These are phyloP conservation scores for Kluyveromyces nonfermentans DNA, from an alignment of 805 yeast species.

Conservation along the genomic window DNA sequence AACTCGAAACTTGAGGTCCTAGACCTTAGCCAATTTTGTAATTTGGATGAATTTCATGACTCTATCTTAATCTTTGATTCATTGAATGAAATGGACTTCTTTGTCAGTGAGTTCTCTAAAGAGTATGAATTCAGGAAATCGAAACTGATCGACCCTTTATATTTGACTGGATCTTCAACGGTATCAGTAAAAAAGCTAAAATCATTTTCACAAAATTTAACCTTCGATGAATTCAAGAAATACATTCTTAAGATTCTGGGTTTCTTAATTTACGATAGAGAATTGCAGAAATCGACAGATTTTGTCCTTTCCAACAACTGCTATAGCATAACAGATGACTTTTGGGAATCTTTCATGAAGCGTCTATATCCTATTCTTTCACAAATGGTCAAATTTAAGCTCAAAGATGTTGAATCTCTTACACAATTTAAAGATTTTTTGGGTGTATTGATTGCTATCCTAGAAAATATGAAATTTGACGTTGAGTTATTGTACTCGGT, in stretches of 20 bases:
- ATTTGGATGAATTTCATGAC: slow-evolving; percentile 70
- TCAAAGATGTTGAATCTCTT: slow-evolving; percentile 36
- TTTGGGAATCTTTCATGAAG: slow-evolving; percentile 63
- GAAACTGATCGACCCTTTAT: slow-evolving; percentile 56
- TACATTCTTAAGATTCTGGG: slow-evolving; percentile 61
- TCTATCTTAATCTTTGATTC: slow-evolving; percentile 74
- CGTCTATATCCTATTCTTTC: slow-evolving; percentile 52
- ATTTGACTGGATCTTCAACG: slow-evolving; percentile 31
- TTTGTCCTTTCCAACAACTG: slow-evolving; percentile 53
- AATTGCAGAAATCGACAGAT: slow-evolving; percentile 53
- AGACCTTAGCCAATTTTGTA: slow-evolving; percentile 33
- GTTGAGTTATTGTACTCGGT: slow-evolving; percentile 53
- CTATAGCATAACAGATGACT: slow-evolving; percentile 46
- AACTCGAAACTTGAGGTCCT: slow-evolving; percentile 38
- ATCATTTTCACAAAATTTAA: slow-evolving; percentile 20
- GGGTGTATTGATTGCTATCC: slow-evolving; percentile 63
- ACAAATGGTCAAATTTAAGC: slow-evolving; percentile 36
- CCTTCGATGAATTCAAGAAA: slow-evolving; percentile 32
- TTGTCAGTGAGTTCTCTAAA: slow-evolving; percentile 54
- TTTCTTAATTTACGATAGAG: slow-evolving; percentile 67
- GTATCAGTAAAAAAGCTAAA: slow-evolving; percentile 19
- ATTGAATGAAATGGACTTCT: slow-evolving; percentile 51
- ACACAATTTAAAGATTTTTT: slow-evolving; percentile 49
- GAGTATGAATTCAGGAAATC: slow-evolving; percentile 67
- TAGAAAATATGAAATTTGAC: slow-evolving; percentile 63